A percentile compares a stretch with the other conserved stretches of the same genome.
phyloP scores from a whole-genome alignment of 2,329 filamentous ascomycete genomes.

The Colletotrichum sp. region DNA sequence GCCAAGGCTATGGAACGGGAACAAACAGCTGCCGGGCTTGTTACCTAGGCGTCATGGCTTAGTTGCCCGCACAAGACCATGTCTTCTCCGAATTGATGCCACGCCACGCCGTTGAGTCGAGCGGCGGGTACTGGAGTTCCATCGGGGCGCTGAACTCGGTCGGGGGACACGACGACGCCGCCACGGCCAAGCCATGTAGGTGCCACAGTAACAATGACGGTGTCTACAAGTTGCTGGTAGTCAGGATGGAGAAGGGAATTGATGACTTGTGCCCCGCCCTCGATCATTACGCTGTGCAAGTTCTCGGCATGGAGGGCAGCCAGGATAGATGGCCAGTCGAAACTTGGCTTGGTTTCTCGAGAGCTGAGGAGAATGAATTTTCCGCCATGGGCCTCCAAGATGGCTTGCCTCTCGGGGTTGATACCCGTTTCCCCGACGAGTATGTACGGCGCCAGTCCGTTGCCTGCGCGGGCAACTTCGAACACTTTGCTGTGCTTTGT shows the following conservation, averaged over 20 bases:
- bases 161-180: conserved; percentile 79
- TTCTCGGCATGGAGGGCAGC: conserved; percentile 61
- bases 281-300: conserved; percentile 85
- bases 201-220: conserved; percentile 86
- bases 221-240: conserved; percentile 69
- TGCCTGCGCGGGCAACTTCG: conserved; percentile 64
- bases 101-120: conserved; percentile 69
- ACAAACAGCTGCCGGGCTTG: background rate
- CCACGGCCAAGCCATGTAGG: conserved; percentile 88
- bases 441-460: conserved; percentile 77
- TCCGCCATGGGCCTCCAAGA: conserved; percentile 57
- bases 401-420: conserved; percentile 41
- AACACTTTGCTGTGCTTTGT: conserved; percentile 67
- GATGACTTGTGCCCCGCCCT: conserved; percentile 84
- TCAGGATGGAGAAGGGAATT: conserved; percentile 75
- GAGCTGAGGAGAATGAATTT: conserved; percentile 49
- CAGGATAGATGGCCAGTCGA: conserved; percentile 71
- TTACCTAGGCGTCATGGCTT: conserved; percentile 4
- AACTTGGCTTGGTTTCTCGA: conserved; percentile 39
- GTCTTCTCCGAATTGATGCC: conserved; percentile 82
- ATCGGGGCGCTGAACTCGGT: conserved; percentile 53
- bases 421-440: conserved; percentile 55
- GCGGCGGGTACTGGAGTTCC: conserved; percentile 64
- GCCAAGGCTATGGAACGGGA: background rate
- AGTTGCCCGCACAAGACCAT: conserved; percentile 79